phyloP scores from a whole-genome alignment of 2,329 filamentous ascomycete species.

The Nemania diffusa region DNA sequence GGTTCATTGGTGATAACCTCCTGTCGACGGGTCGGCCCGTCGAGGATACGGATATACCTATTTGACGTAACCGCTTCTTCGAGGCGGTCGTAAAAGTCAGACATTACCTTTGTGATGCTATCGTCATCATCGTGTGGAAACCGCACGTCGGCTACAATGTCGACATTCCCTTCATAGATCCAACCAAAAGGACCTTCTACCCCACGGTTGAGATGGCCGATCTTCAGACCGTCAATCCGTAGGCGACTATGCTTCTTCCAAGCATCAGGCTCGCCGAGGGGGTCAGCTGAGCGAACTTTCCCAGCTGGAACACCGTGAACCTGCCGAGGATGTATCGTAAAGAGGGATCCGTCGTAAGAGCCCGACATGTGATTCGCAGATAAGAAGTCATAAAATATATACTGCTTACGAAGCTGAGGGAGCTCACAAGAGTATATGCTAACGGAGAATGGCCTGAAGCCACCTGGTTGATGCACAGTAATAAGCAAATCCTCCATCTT shows the following conservation, averaged over 20 bases:
- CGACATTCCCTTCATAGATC: conserved; percentile 97
- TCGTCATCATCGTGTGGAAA: conserved; percentile 89
- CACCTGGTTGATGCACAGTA: conserved; percentile 88
- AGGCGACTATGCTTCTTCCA: conserved; percentile 98
- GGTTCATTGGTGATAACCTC: conserved; percentile 41
- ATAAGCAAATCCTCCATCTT: conserved; percentile 94
- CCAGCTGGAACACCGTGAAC: conserved; percentile 80
- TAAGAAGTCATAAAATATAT: conserved; percentile 97
- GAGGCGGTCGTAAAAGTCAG: conserved; percentile 96
- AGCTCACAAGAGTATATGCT: conserved; percentile 97
- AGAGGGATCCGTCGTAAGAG: conserved; percentile 93
- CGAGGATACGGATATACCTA: conserved; percentile 69
- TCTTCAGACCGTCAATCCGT: conserved; percentile 90
- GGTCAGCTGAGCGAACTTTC: conserved; percentile 66
- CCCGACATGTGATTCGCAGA: conserved; percentile 97
- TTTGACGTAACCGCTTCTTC: conserved; percentile 91
- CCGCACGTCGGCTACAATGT: conserved; percentile 96
- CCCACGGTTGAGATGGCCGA: conserved; percentile 94
- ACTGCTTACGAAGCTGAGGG: conserved; percentile 91
- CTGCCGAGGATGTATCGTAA: conserved; percentile 95
- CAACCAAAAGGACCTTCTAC: conserved; percentile 95
- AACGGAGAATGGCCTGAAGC: conserved; percentile 93
- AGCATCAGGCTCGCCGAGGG: conserved; percentile 71
- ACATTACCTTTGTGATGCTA: conserved; percentile 91
- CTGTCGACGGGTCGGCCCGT: conserved; percentile 54